Percentiles rank a stretch among this genome's conserved stretches.
These are phyloP conservation scores for Casuarina cunninghamiana DNA, from an alignment of 306 rosid genomes.

Conservation along the genomic window DNA sequence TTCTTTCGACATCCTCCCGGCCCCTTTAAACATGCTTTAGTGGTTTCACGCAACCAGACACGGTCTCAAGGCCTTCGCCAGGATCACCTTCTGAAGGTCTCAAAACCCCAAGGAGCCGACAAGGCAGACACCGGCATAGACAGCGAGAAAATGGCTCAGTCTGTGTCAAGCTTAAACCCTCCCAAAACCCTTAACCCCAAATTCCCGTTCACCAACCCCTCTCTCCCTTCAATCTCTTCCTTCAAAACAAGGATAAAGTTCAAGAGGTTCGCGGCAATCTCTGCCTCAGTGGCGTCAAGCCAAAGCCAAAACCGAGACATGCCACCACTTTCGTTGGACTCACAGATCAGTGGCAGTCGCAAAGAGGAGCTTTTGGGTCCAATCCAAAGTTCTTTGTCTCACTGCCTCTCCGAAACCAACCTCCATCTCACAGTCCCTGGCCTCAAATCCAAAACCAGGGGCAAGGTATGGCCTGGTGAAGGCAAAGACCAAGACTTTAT, in stretches of 20 bases:
- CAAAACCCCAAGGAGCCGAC: neutral
- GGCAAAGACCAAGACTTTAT: neutral
- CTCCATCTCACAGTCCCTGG: constrained; percentile 78
- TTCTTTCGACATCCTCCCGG: no score
- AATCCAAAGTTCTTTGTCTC: constrained; percentile 42
- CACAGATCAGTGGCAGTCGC: constrained; percentile 48
- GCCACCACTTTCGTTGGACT: constrained; percentile 41
- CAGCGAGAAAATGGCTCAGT: constrained; percentile 31
- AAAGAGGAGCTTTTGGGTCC: constrained; percentile 42
- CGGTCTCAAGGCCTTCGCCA: no score
- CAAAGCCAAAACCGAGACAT: constrained; percentile 31
- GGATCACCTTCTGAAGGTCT: no score
- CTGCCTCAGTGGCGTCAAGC: constrained; percentile 41
- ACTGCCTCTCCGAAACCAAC: constrained; percentile 78
- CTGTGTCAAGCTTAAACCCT: constrained; percentile 53
- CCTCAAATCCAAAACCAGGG: constrained; percentile 77
- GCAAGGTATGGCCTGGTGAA: constrained; percentile 56
- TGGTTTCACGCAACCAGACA: no score
- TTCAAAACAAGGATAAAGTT: constrained; percentile 24
- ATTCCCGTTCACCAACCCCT: constrained; percentile 10
- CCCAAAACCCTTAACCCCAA: constrained; percentile 51
- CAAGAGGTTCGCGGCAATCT: constrained; percentile 28
- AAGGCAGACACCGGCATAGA: neutral
- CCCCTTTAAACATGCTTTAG: no score
- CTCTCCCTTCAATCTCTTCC: constrained; percentile 11